Percentiles rank a stretch among this genome's conserved stretches.
phyloP scores from a whole-genome alignment of 2,329 filamentous ascomycete species.

The Tricladium varicosporioides region DNA sequence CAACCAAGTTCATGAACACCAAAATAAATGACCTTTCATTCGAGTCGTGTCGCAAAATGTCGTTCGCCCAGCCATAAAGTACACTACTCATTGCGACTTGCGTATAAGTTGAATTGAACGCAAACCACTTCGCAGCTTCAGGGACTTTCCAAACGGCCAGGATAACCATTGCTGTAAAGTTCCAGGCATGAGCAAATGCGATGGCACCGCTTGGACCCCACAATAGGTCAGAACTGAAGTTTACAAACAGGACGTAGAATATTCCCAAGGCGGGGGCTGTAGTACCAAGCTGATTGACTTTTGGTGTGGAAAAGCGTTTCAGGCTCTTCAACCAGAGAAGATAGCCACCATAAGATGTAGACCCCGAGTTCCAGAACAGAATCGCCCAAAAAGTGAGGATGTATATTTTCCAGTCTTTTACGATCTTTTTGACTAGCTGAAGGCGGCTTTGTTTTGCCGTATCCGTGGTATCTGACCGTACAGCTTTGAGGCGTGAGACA shows the following conservation, averaged over 20 bases:
- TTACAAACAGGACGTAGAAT: constrained; percentile 52
- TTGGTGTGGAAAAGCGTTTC: constrained; percentile 43
- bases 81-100: constrained; percentile 46
- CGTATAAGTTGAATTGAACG: constrained; percentile 44
- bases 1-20: constrained; percentile 42
- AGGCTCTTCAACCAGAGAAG: constrained; percentile 58
- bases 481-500: constrained; percentile 42
- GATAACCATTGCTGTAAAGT: constrained; percentile 52
- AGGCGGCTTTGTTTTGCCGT: constrained; percentile 44
- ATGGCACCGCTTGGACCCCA: constrained; percentile 55
- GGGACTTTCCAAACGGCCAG: constrained; percentile 55
- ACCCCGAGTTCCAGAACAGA: constrained; percentile 56
- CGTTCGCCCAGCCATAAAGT: constrained; percentile 48
- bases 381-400: constrained; percentile 48
- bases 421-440: constrained; percentile 41
- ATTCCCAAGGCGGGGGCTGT: constrained; percentile 55
- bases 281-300: constrained; percentile 50
- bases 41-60: constrained; percentile 38
- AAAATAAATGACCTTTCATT: constrained; percentile 42
- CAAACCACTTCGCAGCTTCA: constrained; percentile 52
- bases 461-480: constrained; percentile 49
- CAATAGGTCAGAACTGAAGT: constrained; percentile 53
- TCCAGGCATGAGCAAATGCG: constrained; percentile 47
- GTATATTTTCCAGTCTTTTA: constrained; percentile 48
- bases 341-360: constrained; percentile 48